Base-by-base conservation (phyloP, 164 flowering plant genomes). In the Stephania japonica region DNA sequence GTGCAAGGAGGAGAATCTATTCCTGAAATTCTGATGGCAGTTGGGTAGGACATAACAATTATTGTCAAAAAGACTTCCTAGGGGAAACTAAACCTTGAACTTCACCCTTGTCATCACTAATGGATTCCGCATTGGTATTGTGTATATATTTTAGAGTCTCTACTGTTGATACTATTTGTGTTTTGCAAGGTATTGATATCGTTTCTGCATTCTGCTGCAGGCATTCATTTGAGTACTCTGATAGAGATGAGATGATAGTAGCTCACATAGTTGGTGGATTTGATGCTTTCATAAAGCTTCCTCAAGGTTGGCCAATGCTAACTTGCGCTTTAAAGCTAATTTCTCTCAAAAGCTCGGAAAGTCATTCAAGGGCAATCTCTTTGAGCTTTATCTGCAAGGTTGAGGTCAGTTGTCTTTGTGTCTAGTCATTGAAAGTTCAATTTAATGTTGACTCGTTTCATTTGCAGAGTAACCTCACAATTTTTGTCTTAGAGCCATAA, bases 241-340 rank as follows among this genome's bases (percentile, higher is more conserved):
- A 92, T 43, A 82, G 71, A 76, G 94, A 92, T 67, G 97, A 88
- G 77, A 83, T 69, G 11, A 78, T 92, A 67, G 76, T 81, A 43
- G 91, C 88, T 80, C 94, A 83, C 78, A 75, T 89, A 80, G 78
- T 76, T 18, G 88, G 87, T 32, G 90, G 86, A 71, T 75, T 94
- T 70, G 86, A 87, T 86, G 97, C 93, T 65, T 85, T 83, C 70
- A 82, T 94, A 78, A 87, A 87, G 83, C 63, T 88, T 27, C 73
- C 90, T 78, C 87, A 83, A 73, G 86, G 90, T 77, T 94, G 98
- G 98, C 97, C 97, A 32, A 18, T 85, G 19, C 69, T 80, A 41
- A 70, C 38, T 75, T 85, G 83, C 56, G 73, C 87, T 18, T 72
- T 94, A 84, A 89, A 84, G 82, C 83, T 94, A 70, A 74, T 82